Evolutionary conservation across 768 basidiomycete genomes (phyloP).

Genomic region (Lentinula edodes): DNA sequence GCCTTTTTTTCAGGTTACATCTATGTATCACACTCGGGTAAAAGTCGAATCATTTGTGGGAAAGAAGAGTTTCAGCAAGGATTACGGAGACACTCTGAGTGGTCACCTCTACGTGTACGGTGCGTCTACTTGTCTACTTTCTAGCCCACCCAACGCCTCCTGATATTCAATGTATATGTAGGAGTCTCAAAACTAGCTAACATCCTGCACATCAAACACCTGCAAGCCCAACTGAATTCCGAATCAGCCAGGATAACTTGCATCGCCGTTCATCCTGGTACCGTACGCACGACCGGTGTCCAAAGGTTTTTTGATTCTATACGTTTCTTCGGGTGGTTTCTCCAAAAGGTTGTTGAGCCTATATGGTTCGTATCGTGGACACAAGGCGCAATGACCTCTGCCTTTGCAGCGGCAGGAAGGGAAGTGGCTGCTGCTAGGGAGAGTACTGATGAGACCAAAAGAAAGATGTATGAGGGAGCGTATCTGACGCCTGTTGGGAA

Average conservation of each 20-base stretch:
- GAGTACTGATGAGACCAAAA: not conserved
- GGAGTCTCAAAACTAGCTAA: slow-evolving; percentile 14
- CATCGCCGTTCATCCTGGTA: slow-evolving; percentile 24
- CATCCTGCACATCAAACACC: slow-evolving; percentile 28
- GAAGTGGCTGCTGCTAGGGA: slow-evolving; percentile 14
- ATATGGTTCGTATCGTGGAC: slow-evolving; percentile 13
- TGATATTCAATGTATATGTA: not conserved
- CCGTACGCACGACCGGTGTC: slow-evolving; percentile 17
- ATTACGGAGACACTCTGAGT: not conserved
- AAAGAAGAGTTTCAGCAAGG: slow-evolving; percentile 8
- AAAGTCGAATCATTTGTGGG: slow-evolving; percentile 7
- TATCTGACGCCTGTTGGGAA: slow-evolving; percentile 22
- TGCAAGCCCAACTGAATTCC: slow-evolving; percentile 31
- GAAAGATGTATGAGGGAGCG: slow-evolving; percentile 20
- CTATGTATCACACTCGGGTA: slow-evolving; percentile 6
- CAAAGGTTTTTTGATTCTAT: not conserved
- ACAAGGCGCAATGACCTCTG: slow-evolving; percentile 20
- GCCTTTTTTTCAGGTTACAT: slow-evolving; percentile 7
- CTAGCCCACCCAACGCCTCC: not conserved
- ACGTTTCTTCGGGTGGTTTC: slow-evolving; percentile 12
- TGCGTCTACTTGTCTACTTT: not conserved
- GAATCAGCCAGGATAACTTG: slow-evolving; percentile 20
- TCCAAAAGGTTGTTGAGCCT: slow-evolving; percentile 14
- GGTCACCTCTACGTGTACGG: slow-evolving; percentile 8
- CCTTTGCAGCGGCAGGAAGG: slow-evolving; percentile 23